Base-by-base conservation (phyloP, 75 land plant genomes). In the Cupressus sempervirens region DNA sequence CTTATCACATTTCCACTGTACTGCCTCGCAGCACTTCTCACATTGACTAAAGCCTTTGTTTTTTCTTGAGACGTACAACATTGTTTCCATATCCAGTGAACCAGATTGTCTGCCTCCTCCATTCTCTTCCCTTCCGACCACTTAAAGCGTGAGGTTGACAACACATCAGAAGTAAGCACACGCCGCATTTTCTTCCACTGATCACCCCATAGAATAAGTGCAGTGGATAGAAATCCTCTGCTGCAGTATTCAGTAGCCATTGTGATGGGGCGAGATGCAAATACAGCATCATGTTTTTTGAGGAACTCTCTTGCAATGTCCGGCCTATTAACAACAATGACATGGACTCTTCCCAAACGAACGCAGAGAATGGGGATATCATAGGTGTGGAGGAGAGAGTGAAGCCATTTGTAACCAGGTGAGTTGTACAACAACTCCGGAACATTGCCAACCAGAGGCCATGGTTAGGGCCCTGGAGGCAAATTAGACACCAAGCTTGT, bases 141-240 rank as follows among this genome's bases (percentile, higher is more conserved):
- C 67, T 85, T 88, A 29, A 87, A 90, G 48, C 89, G 84, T 75
- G 88, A 73, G 56, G 91, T 84, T 32, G 76, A 84, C 30, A 91
- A 54, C 15, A 91, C 29, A 8, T 65, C 88, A 87, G 88, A 83
- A 9, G 88, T 87, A 54, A 91, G 77, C 7, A 89, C 81, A 48
- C 84, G 86, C 52, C 92, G 80, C 87, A 91, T 92, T 81, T 91
- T 93, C 82, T 89, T 90, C 89, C 92, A 91, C 73, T 91, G 94
- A 20, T 86, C 85, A 2, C 94, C 94, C 38, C 58, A 89, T 45
- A 90, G 93, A 5, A 87, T 85, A 73, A 90, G 68, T 86, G 85
- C 82, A 43, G 86, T 74, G 88, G n/a, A 87, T 84, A 15, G 10
- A 48, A 48, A 48, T 48, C 50, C 50, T 48, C 50, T 48, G 50